phyloP scores from a whole-genome alignment of 2,329 filamentous ascomycete species.

The Elsinoe perseae region DNA sequence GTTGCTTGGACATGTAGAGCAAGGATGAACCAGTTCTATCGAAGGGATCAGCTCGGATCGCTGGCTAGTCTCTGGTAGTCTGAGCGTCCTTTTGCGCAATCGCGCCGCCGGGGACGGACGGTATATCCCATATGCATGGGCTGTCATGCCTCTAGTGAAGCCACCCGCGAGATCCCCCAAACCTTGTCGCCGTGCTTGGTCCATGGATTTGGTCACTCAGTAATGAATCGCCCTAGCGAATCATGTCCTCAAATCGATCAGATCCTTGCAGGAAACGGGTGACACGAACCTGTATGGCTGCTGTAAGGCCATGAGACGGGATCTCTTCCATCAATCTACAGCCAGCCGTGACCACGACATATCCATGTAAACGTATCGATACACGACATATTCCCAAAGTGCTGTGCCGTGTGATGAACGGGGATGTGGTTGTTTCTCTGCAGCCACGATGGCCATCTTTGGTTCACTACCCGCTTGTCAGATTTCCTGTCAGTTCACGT shows the following conservation, averaged over 20 bases:
- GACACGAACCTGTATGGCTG: not conserved
- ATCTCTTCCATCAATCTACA: not conserved
- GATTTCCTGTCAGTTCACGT: not conserved
- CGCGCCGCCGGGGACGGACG: not conserved
- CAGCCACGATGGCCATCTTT: not conserved
- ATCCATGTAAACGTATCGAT: not conserved
- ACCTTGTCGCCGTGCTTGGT: not conserved
- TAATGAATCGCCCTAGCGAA: not conserved
- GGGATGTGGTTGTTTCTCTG: constrained; percentile 12
- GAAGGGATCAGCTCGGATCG: not conserved
- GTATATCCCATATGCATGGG: constrained; percentile 11
- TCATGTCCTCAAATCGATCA: constrained; percentile 4
- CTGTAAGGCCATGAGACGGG: not conserved
- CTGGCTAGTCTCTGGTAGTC: constrained; percentile 3
- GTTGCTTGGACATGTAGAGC: not conserved
- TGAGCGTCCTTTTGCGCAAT: constrained; percentile 6
- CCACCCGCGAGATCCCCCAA: constrained; percentile 11
- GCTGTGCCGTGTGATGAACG: constrained; percentile 3
- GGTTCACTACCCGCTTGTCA: not conserved
- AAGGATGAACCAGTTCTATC: constrained; percentile 10
- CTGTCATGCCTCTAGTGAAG: not conserved
- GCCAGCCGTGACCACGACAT: not conserved
- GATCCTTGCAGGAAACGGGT: not conserved
- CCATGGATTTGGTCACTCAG: constrained; percentile 2
- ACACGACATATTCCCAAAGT: not conserved